A percentile compares a stretch with the other conserved stretches of the same genome.
Evolutionary conservation across 1,139 yeast genomes (phyloP).

Genomic region (Eremothecium coryli): DNA sequence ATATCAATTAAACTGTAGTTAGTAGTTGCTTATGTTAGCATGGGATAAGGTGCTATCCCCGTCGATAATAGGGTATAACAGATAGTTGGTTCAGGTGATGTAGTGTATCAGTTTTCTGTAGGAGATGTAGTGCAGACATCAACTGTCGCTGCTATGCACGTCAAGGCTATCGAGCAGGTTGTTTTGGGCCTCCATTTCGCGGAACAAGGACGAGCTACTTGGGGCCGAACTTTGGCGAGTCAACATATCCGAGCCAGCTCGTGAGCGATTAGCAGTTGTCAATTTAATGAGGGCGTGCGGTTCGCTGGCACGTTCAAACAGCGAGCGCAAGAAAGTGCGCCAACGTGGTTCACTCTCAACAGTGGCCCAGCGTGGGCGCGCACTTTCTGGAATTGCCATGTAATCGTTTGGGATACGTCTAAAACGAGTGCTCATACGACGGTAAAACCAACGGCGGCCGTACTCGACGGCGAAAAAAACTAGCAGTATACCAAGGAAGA

Average conservation of each 20-base stretch:
- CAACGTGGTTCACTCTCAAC: slow-evolving; percentile 16
- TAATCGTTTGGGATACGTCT: slow-evolving; percentile 2
- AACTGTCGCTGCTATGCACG: slow-evolving; percentile 12
- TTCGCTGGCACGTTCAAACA: slow-evolving; percentile 5
- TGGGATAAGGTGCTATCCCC: no score
- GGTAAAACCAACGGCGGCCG: slow-evolving; percentile 27
- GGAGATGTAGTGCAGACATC: no score
- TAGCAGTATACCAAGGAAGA: slow-evolving; percentile 27
- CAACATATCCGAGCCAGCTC: not conserved
- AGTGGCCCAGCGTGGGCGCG: slow-evolving; percentile 19
- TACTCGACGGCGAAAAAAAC: slow-evolving; percentile 34
- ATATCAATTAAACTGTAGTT: no score
- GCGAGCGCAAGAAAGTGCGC: slow-evolving; percentile 11
- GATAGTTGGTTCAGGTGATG: no score
- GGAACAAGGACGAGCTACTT: slow-evolving; percentile 14
- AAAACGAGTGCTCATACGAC: slow-evolving; percentile 10
- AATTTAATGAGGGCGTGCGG: slow-evolving; percentile 10
- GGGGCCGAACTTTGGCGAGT: slow-evolving; percentile 7
- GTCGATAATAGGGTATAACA: no score
- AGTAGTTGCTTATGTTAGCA: no score
- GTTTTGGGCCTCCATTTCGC: slow-evolving; percentile 30
- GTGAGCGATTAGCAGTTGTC: slow-evolving; percentile 5
- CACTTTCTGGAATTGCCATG: slow-evolving; percentile 7
- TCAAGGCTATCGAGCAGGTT: slow-evolving; percentile 26
- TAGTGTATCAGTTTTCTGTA: no score